These are phyloP conservation scores for Hypoxylon intermedium DNA, from an alignment of 495 filamentous ascomycete genomes.

Conservation along the genomic window DNA sequence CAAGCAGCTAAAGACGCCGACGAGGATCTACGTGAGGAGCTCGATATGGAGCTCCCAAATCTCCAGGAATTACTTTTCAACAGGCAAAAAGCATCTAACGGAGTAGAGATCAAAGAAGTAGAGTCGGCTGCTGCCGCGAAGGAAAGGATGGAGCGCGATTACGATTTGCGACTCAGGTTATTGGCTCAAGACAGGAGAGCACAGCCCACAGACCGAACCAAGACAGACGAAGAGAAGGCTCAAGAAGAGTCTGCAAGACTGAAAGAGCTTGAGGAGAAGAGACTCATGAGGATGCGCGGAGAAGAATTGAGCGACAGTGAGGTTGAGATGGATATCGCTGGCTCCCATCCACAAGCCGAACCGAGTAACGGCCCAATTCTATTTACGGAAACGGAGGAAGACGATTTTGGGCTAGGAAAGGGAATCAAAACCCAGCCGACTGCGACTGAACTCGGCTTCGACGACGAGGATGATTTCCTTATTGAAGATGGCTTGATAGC, in stretches of 20 bases:
- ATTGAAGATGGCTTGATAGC: conserved; percentile 87
- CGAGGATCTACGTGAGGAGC: conserved; percentile 81
- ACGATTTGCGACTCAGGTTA: conserved; percentile 81
- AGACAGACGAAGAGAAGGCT: conserved; percentile 87
- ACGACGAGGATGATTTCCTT: conserved; percentile 91
- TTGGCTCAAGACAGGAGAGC: conserved; percentile 83
- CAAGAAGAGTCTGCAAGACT: conserved; percentile 76
- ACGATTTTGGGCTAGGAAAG: conserved; percentile 62
- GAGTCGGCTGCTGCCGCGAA: conserved; percentile 64
- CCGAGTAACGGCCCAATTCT: conserved; percentile 23
- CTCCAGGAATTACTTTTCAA: conserved; percentile 72
- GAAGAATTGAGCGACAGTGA: conserved; percentile 57
- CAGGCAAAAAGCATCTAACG: conserved; percentile 34
- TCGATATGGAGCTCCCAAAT: conserved; percentile 75
- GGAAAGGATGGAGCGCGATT: conserved; percentile 71
- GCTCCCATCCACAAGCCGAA: conserved; percentile 27
- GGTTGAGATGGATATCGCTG: conserved; percentile 47
- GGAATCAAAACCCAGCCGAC: conserved; percentile 58
- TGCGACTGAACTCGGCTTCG: conserved; percentile 64
- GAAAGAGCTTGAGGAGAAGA: conserved; percentile 79
- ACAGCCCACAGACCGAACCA: conserved; percentile 82
- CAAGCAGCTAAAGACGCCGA: conserved; percentile 94
- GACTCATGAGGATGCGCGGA: conserved; percentile 77
- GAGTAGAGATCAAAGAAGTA: conserved; percentile 56
- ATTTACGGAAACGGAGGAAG: conserved; percentile 54